These are phyloP conservation scores for Blastobotrys serpentis DNA, from an alignment of 1,139 yeast species.

Conservation along the genomic window DNA sequence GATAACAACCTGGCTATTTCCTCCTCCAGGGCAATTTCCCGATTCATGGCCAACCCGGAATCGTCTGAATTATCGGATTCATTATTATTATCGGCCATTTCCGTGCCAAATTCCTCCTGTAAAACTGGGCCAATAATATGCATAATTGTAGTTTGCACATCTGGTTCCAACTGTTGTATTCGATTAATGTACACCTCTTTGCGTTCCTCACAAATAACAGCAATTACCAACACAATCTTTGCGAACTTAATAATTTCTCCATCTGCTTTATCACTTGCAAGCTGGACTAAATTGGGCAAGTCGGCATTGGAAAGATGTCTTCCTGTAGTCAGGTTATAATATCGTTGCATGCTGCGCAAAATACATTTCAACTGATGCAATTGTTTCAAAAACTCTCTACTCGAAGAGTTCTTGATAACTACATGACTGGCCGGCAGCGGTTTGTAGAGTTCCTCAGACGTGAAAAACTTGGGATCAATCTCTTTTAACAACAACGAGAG, in stretches of 20 bases:
- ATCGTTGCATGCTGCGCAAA: neutral
- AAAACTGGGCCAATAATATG: conserved; percentile 20
- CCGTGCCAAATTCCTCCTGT: conserved; percentile 9
- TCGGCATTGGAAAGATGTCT: neutral
- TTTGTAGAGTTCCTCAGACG: neutral
- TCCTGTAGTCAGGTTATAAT: conserved; percentile 4
- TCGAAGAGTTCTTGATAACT: neutral
- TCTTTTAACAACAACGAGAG: neutral
- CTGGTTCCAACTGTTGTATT: conserved; percentile 20
- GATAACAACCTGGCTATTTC: conserved; percentile 21
- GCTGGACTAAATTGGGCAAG: conserved; percentile 16
- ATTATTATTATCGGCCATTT: neutral
- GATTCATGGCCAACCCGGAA: too few species aligned
- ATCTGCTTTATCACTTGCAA: conserved; percentile 13
- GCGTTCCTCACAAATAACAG: conserved; percentile 21
- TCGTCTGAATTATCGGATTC: neutral
- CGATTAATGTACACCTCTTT: conserved; percentile 19
- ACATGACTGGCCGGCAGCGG: conserved; percentile 3
- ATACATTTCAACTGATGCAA: conserved; percentile 3
- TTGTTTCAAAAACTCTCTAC: conserved; percentile 2
- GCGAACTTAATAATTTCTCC: conserved; percentile 20
- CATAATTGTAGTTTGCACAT: conserved; percentile 21
- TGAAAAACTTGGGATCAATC: conserved; percentile 7
- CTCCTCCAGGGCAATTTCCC: conserved; percentile 24
- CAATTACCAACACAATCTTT: conserved; percentile 17